phyloP scores from a whole-genome alignment of 108 stramenopile genomes.

The Nitzschia inconspicua region DNA sequence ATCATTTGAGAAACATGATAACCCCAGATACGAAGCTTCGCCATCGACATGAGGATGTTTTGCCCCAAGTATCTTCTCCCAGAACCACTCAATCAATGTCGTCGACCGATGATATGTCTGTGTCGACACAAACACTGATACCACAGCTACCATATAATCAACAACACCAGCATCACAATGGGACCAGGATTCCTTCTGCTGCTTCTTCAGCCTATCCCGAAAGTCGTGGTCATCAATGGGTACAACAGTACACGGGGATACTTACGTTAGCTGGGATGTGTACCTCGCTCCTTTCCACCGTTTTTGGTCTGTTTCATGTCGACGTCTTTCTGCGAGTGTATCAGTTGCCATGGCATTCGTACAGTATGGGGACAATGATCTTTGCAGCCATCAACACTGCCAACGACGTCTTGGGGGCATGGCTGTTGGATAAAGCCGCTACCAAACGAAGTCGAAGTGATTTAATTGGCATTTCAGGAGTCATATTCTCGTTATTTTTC shows the following conservation, averaged over 20 bases:
- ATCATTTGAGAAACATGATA: too few species aligned
- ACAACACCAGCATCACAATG: too few species aligned
- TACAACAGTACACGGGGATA: conserved; percentile 11
- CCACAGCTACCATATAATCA: too few species aligned
- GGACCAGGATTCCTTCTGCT: too few species aligned
- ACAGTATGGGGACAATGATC: conserved; percentile 28
- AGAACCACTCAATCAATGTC: too few species aligned
- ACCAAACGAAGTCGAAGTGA: conserved; percentile 20
- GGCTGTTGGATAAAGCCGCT: conserved; percentile 38
- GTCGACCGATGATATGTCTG: too few species aligned
- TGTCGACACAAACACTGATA: too few species aligned
- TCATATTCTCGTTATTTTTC: conserved; percentile 32
- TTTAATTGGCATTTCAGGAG: conserved; percentile 37
- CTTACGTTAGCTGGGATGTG: conserved; percentile 39
- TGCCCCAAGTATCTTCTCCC: too few species aligned
- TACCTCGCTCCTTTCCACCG: conserved; percentile 20
- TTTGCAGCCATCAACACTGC: conserved; percentile 35
- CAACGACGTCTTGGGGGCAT: conserved; percentile 35
- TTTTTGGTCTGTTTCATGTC: conserved; percentile 43
- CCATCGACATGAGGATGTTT: too few species aligned
- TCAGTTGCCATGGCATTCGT: conserved; percentile 32
- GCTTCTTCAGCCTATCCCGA: too few species aligned
- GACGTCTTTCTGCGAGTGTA: conserved; percentile 46
- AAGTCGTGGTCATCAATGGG: conserved; percentile 1
- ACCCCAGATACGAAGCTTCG: too few species aligned